Conservation (phyloP, 495 filamentous ascomycete genomes). For the Thermothielavioides terrestris region DNA sequence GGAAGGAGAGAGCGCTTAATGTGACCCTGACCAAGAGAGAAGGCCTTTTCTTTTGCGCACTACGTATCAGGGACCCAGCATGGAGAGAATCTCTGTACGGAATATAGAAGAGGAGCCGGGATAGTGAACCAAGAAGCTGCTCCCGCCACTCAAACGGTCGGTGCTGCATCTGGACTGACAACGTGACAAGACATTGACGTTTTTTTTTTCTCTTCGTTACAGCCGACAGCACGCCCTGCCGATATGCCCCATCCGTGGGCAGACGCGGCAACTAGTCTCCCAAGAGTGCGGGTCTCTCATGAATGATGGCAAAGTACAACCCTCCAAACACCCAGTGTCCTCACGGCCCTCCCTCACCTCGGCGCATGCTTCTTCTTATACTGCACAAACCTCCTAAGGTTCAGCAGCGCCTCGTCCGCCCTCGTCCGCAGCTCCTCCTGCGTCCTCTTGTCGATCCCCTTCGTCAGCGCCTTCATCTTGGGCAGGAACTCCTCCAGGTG, state of each 20-base stretch:
- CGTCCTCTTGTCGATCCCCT: constrained; percentile 48
- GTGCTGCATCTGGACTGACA: not conserved
- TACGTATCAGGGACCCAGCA: not conserved
- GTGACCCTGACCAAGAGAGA: too few species aligned
- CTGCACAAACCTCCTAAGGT: constrained; percentile 48
- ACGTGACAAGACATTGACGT: not conserved
- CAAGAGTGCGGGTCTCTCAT: too few species aligned
- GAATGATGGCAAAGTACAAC: not conserved
- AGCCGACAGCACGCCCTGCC: not conserved
- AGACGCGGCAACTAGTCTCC: not conserved
- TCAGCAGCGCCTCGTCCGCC: constrained; percentile 49
- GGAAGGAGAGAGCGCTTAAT: too few species aligned
- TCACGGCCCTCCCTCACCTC: not conserved
- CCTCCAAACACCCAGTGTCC: not conserved
- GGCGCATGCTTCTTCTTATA: constrained; percentile 50
- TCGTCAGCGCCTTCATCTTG: constrained; percentile 44
- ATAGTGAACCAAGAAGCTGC: not conserved
- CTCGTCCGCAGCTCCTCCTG: constrained; percentile 42
- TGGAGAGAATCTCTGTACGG: not conserved
- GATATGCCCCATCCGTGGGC: too few species aligned
- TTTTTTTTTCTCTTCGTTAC: not conserved
- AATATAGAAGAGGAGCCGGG: not conserved
- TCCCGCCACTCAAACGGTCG: not conserved
- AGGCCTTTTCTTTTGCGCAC: too few species aligned
- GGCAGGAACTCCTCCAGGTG: constrained; percentile 45